Conservation (phyloP, 2,329 filamentous ascomycete genomes). For the Scedosporium aurantiacum region DNA sequence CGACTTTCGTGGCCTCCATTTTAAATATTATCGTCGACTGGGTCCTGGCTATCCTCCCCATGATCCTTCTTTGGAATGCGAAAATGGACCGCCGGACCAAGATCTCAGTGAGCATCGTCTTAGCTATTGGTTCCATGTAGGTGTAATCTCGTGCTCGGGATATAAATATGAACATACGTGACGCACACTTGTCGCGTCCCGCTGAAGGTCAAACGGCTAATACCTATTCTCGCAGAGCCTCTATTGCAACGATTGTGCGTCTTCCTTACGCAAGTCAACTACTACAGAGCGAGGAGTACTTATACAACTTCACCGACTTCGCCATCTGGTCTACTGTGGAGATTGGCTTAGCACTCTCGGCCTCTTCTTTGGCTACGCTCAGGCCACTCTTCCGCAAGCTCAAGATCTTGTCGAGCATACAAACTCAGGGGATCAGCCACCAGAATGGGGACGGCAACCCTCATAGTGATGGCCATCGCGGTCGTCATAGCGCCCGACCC, state of each 20-base stretch:
- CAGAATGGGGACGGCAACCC: no score
- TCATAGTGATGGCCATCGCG: no score
- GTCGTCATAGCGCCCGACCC: no score
- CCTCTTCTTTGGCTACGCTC: slow-evolving; percentile 26
- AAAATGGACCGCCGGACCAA: no score
- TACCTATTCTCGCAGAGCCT: slow-evolving; percentile 18
- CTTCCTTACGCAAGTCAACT: slow-evolving; percentile 29
- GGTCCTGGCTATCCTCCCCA: not conserved
- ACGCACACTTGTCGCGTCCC: not conserved
- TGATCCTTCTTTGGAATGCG: no score
- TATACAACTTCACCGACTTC: slow-evolving; percentile 29
- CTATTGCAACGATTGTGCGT: slow-evolving; percentile 29
- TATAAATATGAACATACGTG: no score
- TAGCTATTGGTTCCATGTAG: no score
- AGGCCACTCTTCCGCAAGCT: slow-evolving; percentile 19
- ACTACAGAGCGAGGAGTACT: slow-evolving; percentile 22
- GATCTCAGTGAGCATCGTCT: no score
- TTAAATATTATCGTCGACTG: not conserved
- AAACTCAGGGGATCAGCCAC: slow-evolving; percentile 10
- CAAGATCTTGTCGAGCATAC: slow-evolving; percentile 18
- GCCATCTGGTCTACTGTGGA: slow-evolving; percentile 34
- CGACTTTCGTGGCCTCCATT: not conserved
- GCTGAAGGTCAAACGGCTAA: not conserved
- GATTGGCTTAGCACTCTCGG: slow-evolving; percentile 27
- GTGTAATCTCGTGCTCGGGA: not conserved